These are phyloP conservation scores for Gardenia jasminoides DNA, from an alignment of 257 asterid genomes.

Conservation along the genomic window DNA sequence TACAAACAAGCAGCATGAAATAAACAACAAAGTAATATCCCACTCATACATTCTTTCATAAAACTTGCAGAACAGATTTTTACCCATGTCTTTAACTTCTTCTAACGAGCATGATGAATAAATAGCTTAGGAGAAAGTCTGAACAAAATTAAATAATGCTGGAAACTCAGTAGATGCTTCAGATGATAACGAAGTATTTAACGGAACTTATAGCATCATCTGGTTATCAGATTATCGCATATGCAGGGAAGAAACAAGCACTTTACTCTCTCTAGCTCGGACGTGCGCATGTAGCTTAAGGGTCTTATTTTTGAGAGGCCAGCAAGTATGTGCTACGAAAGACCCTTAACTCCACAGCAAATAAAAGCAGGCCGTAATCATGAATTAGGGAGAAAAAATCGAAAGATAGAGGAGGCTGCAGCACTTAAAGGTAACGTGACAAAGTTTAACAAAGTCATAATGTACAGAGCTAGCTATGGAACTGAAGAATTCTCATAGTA, in stretches of 20 bases:
- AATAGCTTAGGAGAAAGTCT: background rate
- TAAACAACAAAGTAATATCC: background rate
- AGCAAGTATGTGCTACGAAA: background rate
- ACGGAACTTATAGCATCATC: background rate
- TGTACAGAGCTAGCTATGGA: too few relatives aligned
- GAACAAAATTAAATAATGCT: background rate
- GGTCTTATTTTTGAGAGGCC: background rate
- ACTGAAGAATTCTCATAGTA: background rate
- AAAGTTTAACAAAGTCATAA: too few relatives aligned
- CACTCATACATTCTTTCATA: background rate
- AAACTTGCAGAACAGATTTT: background rate
- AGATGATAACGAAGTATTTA: background rate
- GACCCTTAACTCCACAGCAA: background rate
- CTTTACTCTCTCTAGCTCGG: too few relatives aligned
- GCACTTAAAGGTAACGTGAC: background rate
- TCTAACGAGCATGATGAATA: background rate
- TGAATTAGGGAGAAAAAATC: background rate
- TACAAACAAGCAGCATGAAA: background rate
- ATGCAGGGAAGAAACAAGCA: background rate
- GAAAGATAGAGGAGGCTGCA: background rate
- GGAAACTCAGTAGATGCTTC: background rate
- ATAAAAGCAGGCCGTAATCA: background rate
- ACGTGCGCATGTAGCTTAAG: background rate
- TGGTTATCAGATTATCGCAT: background rate
- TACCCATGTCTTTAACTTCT: too few relatives aligned